Percentiles rank a stretch among this genome's conserved stretches.
These are phyloP conservation scores for Speleostelium caveatum DNA, from an alignment of 78 protist species.

Conservation along the genomic window DNA sequence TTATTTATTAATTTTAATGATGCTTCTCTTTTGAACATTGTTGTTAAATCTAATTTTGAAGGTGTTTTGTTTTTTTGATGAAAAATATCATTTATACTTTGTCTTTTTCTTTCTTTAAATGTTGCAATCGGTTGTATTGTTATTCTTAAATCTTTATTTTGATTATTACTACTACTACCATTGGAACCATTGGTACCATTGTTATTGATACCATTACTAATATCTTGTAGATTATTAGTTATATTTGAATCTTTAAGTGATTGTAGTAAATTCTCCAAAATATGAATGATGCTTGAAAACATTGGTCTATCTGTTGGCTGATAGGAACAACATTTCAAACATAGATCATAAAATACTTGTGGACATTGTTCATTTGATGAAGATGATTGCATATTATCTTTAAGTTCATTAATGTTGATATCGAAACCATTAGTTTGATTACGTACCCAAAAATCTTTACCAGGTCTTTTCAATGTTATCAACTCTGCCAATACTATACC, in stretches of 20 bases:
- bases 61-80: constrained; percentile 10
- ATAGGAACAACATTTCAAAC: constrained; percentile 50
- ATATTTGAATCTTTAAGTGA: not conserved
- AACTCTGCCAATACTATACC: constrained; percentile 66
- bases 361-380: constrained; percentile 26
- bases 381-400: not conserved
- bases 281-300: constrained; percentile 43
- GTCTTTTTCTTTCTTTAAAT: constrained; percentile 62
- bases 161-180: not conserved
- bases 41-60: too few relatives aligned
- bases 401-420: constrained; percentile 47
- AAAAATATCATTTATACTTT: not conserved
- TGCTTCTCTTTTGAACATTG: constrained; percentile 54
- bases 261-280: constrained; percentile 12
- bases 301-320: constrained; percentile 16
- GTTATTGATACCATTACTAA: not conserved
- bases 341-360: constrained; percentile 27
- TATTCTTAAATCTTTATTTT: not conserved
- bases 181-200: not conserved
- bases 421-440: constrained; percentile 64
- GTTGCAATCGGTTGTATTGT: constrained; percentile 13
- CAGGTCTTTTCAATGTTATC: constrained; percentile 66
- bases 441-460: constrained; percentile 81
- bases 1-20: constrained; percentile 27
- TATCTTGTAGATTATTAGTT: not conserved